Evolutionary conservation across 1,139 yeast species (phyloP), one percentile per base, ranked within the genome.

Genomic region (Protomyces gravidus): DNA sequence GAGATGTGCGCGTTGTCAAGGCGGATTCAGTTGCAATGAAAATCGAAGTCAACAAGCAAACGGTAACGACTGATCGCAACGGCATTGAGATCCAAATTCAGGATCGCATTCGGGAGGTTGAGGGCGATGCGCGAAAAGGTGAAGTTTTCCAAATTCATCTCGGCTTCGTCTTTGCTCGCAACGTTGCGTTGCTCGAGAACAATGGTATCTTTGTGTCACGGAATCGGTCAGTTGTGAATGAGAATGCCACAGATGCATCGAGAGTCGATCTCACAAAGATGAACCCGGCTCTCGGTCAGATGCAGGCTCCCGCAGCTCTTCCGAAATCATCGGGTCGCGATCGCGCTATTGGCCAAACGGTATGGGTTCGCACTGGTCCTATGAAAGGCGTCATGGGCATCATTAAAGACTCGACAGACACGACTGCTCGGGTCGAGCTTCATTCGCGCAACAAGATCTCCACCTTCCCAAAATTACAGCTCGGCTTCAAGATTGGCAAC

Each of bases 381-480:
- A 89, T 90, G 73, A 94, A 92, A 74, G 97, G 98, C 46, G 81
- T 89, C 67, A 84, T 86, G 76, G 99, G 98, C 70, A 86, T 88
- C 66, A 89, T 94, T 45, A 86, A 87, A 64, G 97, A 92, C 70
- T 88, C 96, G 13, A 94, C 89, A 67, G 98, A 95, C 63, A 85
- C 85, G 21, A 81, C 80, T 67, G 97, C 97, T 2, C 81, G 97
- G 63, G 86, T 92, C 51, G 99, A 92, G 73, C 79, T 92, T 65
- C 97, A 92, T 72, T 87, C 97, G 40, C 90, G 89, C 68, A 85
- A 85, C 68, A 94, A 92, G 71, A 87, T 85, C 63, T 83, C 90
- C 64, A 89, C 92, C 64, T 89, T 92, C 42, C 85, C 83, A 67
- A 90, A 90, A 69, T 80, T 81, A 42, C 86, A 83, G 69, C 78